Evolutionary conservation across 352 stramenopile genomes (phyloP).

Genomic region (Phytophthora pseudosyringae): DNA sequence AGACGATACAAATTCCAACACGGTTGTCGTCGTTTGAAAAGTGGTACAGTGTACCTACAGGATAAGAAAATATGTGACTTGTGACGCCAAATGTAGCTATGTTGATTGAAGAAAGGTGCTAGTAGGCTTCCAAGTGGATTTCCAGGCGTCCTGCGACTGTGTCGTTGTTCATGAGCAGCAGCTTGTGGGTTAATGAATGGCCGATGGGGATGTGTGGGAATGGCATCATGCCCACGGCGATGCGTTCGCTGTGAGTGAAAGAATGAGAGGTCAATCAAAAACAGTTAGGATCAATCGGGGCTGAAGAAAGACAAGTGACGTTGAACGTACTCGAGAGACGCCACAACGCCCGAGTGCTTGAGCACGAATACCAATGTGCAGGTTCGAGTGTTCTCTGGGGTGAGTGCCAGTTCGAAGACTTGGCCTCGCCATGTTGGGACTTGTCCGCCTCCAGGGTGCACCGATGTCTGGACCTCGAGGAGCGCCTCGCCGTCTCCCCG

Average conservation of each 20-base stretch:
- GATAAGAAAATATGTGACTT: conserved; percentile 16
- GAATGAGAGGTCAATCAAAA: background rate
- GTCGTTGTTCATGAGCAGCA: conserved; percentile 37
- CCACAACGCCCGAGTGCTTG: conserved; percentile 29
- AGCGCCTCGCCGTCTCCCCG: conserved; percentile 27
- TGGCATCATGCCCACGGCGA: conserved; percentile 35
- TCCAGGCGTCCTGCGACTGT: conserved; percentile 29
- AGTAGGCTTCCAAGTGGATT: conserved; percentile 31
- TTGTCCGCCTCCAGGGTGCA: conserved; percentile 32
- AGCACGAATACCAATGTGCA: conserved; percentile 39
- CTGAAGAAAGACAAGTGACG: conserved; percentile 1
- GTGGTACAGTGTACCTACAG: conserved; percentile 12
- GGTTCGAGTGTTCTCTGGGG: conserved; percentile 21
- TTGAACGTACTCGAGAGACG: conserved; percentile 31
- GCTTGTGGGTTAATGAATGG: conserved; percentile 26
- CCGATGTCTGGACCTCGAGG: conserved; percentile 28
- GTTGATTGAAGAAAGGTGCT: conserved; percentile 8
- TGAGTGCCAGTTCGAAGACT: conserved; percentile 36
- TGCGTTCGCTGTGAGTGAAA: conserved; percentile 23
- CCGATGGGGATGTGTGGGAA: conserved; percentile 30
- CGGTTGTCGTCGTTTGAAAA: background rate
- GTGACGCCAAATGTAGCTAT: conserved; percentile 22
- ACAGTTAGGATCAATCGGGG: background rate
- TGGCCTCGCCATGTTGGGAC: conserved; percentile 30
- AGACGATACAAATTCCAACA: conserved; percentile 7